Evolutionary conservation across 1,139 yeast species (phyloP).

Genomic region (Scheffersomyces lignicola): DNA sequence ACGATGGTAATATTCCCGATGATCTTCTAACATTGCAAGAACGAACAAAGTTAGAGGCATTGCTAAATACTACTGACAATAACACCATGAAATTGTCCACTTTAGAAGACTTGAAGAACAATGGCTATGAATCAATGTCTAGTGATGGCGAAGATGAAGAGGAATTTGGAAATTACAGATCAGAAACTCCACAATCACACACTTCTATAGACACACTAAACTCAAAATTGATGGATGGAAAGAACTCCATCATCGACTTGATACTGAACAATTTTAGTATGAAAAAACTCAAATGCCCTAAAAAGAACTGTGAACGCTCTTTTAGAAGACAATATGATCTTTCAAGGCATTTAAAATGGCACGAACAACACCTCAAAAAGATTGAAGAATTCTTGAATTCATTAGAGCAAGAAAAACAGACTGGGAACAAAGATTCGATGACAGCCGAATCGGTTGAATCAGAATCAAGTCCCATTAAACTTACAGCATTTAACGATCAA

Average conservation of each 20-base stretch:
- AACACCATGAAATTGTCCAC: conserved; percentile 5
- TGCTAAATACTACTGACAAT: conserved; percentile 18
- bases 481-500: too few relatives aligned
- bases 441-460: conserved; percentile 9
- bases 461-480: too few relatives aligned
- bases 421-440: conserved; percentile 3
- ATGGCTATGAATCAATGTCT: conserved; percentile 7
- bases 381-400: conserved; percentile 34
- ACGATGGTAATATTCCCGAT: conserved; percentile 41
- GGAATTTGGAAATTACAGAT: conserved; percentile 9
- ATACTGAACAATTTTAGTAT: conserved; percentile 35
- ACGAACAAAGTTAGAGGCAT: conserved; percentile 20
- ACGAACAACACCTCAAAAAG: conserved; percentile 36
- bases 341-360: conserved; percentile 57
- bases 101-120: conserved; percentile 6
- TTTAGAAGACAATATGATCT: conserved; percentile 52
- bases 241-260: conserved; percentile 32
- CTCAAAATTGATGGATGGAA: conserved; percentile 20
- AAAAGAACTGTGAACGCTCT: conserved; percentile 43
- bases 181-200: conserved; percentile 21
- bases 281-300: conserved; percentile 45
- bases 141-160: conserved; percentile 15
- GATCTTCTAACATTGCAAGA: conserved; percentile 30
- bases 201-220: conserved; percentile 28
- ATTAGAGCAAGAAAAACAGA: conserved; percentile 18